Conservation (phyloP, 345 rosid genomes). For the Melastoma malabathricum region DNA sequence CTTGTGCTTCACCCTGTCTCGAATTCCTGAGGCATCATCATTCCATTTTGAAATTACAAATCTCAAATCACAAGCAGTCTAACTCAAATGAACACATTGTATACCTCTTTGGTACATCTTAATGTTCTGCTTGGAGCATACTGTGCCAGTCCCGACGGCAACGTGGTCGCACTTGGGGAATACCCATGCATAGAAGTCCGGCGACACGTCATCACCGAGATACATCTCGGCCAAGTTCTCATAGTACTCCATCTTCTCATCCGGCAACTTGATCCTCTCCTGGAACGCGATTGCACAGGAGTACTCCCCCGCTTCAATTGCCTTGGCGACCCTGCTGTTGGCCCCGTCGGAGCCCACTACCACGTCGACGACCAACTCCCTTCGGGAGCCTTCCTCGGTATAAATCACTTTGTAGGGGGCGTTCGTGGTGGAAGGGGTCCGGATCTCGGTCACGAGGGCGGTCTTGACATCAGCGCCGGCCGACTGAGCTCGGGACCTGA, state of each 20-base stretch:
- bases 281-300: constrained; percentile 53
- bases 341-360: constrained; percentile 64
- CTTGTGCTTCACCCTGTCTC: constrained; percentile 29
- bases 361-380: constrained; percentile 34
- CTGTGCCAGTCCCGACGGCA: constrained; percentile 61
- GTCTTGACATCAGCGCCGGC: constrained; percentile 31
- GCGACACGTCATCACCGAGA: constrained; percentile 60
- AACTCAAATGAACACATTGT: too few relatives aligned
- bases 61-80: too few relatives aligned
- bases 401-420: constrained; percentile 47
- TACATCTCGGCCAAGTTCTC: constrained; percentile 58
- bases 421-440: constrained; percentile 22
- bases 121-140: constrained; percentile 24
- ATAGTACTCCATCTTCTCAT: constrained; percentile 50
- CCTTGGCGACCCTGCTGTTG: constrained; percentile 45
- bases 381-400: constrained; percentile 15
- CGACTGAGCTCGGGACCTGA: constrained; percentile 44
- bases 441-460: constrained; percentile 40
- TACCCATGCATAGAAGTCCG: constrained; percentile 67
- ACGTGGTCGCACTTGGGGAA: constrained; percentile 74
- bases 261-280: constrained; percentile 50
- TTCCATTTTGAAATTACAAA: too few relatives aligned
- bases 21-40: constrained; percentile 6
- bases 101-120: constrained; percentile 29
- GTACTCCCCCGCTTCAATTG: constrained; percentile 43